A percentile compares a stretch with the other conserved stretches of the same genome.
phyloP scores from a whole-genome alignment of 306 rosid species.

The Glycine soja region DNA sequence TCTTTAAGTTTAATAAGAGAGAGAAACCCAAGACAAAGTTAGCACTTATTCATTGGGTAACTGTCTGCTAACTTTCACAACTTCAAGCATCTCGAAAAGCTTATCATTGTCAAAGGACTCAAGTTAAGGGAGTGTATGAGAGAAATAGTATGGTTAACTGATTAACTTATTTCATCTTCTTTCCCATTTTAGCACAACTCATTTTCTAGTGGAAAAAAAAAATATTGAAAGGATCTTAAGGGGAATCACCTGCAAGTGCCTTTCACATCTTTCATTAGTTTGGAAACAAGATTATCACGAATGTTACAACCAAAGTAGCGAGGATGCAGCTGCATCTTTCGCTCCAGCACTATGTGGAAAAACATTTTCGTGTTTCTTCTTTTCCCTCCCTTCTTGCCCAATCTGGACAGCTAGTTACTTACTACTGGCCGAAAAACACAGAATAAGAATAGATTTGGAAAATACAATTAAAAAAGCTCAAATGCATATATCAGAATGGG shows the following conservation, averaged over 20 bases:
- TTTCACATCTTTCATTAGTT: slow-evolving; percentile 98
- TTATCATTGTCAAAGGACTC: neutral
- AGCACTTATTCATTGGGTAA: neutral
- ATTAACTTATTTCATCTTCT: too few relatives aligned
- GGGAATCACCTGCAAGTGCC: slow-evolving; percentile 84
- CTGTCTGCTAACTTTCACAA: neutral
- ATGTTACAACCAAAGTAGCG: slow-evolving; percentile 93
- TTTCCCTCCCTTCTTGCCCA: neutral
- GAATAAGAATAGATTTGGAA: neutral
- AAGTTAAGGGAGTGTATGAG: neutral
- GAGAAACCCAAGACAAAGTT: neutral
- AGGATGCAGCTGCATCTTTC: slow-evolving; percentile 97
- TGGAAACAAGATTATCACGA: slow-evolving; percentile 82
- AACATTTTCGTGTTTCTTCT: slow-evolving; percentile 58
- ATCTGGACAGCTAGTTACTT: neutral
- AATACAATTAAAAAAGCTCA: neutral
- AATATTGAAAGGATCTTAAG: neutral
- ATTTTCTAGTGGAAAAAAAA: too few relatives aligned
- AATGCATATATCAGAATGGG: neutral
- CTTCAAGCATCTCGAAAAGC: neutral
- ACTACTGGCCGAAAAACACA: neutral
- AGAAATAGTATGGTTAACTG: neutral
- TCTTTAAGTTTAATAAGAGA: too few relatives aligned
- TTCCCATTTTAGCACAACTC: too few relatives aligned
- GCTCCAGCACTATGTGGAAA: slow-evolving; percentile 91